Conservation (phyloP, 495 filamentous ascomycete species). For the Daldinia grandis region DNA sequence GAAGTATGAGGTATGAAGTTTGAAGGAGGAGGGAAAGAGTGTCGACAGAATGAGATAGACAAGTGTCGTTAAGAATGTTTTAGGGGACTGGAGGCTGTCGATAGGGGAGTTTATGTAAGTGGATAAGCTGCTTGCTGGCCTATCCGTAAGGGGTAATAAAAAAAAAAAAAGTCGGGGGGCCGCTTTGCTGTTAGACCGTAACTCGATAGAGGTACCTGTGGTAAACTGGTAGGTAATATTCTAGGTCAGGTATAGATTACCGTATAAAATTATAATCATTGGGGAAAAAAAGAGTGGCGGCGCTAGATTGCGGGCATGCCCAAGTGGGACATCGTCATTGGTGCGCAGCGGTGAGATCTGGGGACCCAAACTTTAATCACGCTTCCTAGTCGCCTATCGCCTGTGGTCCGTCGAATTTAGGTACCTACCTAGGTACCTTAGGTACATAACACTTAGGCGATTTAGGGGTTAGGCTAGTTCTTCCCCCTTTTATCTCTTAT, state of each 20-base stretch:
- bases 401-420: neutral
- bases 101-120: slow-evolving; percentile 29
- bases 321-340: slow-evolving; percentile 39
- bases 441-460: neutral
- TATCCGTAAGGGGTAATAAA: slow-evolving; percentile 10
- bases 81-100: slow-evolving; percentile 3
- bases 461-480: neutral
- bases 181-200: slow-evolving; percentile 10
- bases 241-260: slow-evolving; percentile 4
- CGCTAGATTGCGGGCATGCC: slow-evolving; percentile 36
- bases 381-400: neutral
- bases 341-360: slow-evolving; percentile 43
- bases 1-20: neutral
- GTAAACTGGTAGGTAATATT: slow-evolving; percentile 8
- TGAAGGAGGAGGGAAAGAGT: neutral
- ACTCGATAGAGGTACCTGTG: slow-evolving; percentile 25
- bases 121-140: slow-evolving; percentile 30
- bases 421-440: neutral
- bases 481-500: neutral
- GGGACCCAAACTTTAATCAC: slow-evolving; percentile 35
- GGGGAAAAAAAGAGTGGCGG: slow-evolving; percentile 31
- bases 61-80: slow-evolving; percentile 26
- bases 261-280: slow-evolving; percentile 13
- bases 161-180: slow-evolving; percentile 24
- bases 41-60: neutral